A percentile compares a stretch with the other conserved stretches of the same genome.
phyloP scores from a whole-genome alignment of 805 yeast species.

The Pichia californica region DNA sequence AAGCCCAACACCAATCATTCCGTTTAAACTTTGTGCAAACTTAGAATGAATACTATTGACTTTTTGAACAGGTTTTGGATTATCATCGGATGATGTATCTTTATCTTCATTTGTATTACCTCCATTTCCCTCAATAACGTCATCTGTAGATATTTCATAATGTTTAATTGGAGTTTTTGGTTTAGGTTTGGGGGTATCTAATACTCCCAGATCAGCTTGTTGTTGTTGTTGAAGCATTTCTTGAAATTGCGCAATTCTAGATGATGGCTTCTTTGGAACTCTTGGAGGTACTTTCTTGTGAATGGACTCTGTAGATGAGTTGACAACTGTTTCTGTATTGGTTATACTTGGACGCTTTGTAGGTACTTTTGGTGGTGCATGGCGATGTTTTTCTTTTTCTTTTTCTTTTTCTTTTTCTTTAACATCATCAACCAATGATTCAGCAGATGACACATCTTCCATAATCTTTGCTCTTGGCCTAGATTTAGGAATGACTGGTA shows the following conservation, averaged over 20 bases:
- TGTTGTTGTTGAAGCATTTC: slow-evolving; percentile 59
- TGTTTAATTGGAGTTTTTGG: slow-evolving; percentile 21
- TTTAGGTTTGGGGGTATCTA: slow-evolving; percentile 10
- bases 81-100: background rate
- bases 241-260: slow-evolving; percentile 76
- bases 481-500: slow-evolving; percentile 9
- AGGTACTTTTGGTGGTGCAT: background rate
- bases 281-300: slow-evolving; percentile 46
- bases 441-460: too few species aligned
- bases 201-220: slow-evolving; percentile 28
- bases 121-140: background rate
- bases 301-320: background rate
- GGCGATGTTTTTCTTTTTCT: background rate
- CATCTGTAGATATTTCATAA: slow-evolving; percentile 11
- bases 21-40: slow-evolving; percentile 55
- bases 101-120: background rate
- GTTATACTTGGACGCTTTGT: background rate
- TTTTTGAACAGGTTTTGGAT: background rate
- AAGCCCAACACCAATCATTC: slow-evolving; percentile 46
- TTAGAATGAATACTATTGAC: slow-evolving; percentile 23
- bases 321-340: too few species aligned
- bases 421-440: too few species aligned
- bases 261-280: slow-evolving; percentile 71
- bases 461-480: slow-evolving; percentile 6
- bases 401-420: too few species aligned